These are phyloP conservation scores for Papiliotrema fonsecae DNA, from an alignment of 1,284 basidiomycete genomes.

Conservation along the genomic window DNA sequence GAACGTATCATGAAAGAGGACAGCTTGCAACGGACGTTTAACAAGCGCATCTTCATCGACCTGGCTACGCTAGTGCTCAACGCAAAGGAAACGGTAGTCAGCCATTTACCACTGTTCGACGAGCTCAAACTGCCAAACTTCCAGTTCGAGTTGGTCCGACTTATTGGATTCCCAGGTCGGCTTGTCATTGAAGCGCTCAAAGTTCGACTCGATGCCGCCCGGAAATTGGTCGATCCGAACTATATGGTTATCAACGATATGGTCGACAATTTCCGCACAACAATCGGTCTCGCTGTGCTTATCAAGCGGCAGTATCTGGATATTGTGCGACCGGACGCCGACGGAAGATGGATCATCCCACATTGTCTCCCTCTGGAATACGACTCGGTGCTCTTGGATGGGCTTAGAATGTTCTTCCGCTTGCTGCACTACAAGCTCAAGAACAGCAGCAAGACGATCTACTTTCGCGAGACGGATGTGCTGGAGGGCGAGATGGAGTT, in stretches of 20 bases:
- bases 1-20: conserved; percentile 96
- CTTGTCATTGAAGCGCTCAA: conserved; percentile 88
- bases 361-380: conserved; percentile 84
- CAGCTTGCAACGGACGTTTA: conserved; percentile 86
- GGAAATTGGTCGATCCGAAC: conserved; percentile 78
- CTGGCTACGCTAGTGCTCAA: conserved; percentile 80
- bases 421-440: conserved; percentile 94
- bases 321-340: conserved; percentile 78
- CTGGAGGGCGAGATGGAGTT: conserved; percentile 96
- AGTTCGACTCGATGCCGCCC: conserved; percentile 83
- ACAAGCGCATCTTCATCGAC: conserved; percentile 84
- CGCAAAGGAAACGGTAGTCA: conserved; percentile 82
- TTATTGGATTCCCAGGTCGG: conserved; percentile 92
- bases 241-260: conserved; percentile 92
- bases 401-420: conserved; percentile 86
- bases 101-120: conserved; percentile 51
- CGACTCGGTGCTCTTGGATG: conserved; percentile 81
- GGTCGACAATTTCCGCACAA: conserved; percentile 86
- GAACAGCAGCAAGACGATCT: conserved; percentile 82
- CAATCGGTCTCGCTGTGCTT: conserved; percentile 86
- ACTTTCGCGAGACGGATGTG: conserved; percentile 97
- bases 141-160: conserved; percentile 82
- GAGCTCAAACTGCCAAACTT: conserved; percentile 86
- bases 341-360: conserved; percentile 82
- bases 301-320: conserved; percentile 92